Conservation (phyloP, 2,329 filamentous ascomycete species). For the Venturiaceae sp. region DNA sequence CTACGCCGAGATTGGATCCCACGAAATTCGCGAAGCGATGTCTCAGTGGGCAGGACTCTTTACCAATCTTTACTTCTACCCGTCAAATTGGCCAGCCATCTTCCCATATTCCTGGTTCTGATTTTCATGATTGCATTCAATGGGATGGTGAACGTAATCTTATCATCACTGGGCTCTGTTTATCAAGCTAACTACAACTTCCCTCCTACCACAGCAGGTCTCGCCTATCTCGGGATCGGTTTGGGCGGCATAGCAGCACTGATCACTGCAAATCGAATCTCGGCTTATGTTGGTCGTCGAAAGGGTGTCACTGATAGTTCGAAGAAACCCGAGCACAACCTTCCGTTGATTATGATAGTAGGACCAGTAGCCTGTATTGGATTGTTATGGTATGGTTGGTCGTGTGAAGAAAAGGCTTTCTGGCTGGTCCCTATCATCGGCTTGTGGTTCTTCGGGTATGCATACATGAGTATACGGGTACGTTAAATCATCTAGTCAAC, state of each 20-base stretch:
- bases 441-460: constrained; percentile 27
- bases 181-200: constrained; percentile 31
- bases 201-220: constrained; percentile 24
- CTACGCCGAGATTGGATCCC: constrained; percentile 33
- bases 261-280: not conserved
- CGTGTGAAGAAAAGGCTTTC: constrained; percentile 20
- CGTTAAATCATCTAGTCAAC: not conserved
- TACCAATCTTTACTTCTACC: constrained; percentile 35
- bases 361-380: constrained; percentile 22
- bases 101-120: constrained; percentile 17
- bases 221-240: constrained; percentile 31
- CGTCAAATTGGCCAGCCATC: constrained; percentile 21
- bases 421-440: constrained; percentile 26
- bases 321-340: constrained; percentile 7
- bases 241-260: constrained; percentile 26
- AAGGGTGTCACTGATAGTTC: not conserved
- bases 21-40: constrained; percentile 34
- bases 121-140: constrained; percentile 11
- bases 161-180: constrained; percentile 35
- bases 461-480: constrained; percentile 21
- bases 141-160: constrained; percentile 27
- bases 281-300: not conserved
- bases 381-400: constrained; percentile 28
- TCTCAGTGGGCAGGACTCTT: constrained; percentile 20
- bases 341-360: constrained; percentile 1